Evolutionary conservation across 2,329 filamentous ascomycete species (phyloP), one percentile per base, ranked within the genome.

Genomic region (Botrytis cinerea): DNA sequence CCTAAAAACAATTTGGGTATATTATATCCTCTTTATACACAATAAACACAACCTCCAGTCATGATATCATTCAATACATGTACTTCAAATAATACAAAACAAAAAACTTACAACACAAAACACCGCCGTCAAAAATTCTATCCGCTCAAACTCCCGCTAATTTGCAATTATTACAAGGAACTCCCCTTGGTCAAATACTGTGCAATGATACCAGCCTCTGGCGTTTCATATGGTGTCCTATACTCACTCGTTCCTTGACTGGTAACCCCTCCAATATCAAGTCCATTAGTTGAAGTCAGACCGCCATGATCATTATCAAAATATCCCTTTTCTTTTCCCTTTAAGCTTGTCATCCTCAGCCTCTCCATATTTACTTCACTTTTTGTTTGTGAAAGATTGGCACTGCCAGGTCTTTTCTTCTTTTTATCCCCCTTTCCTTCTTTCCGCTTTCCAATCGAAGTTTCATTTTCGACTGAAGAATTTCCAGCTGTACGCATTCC

Each of bases 401-500:
- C 48, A 18, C 73, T 64, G 12, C 32, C 54, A 22, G 32, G 70
- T 59, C 32, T 46, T 70, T 74, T 67, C 35, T 28, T 51, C 71
- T 76, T 74, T 28, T 59, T 70, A 46, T 72, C 74, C n/a, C 73
- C 68, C 16, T 57, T 54, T n/a, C 25, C 66, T 54, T 71, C 73
- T 28, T 46, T 73, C 68, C 43, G 51, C 51, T 75, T 77, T 5
- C 74, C 76, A 45, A 77, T 75, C 2, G 74, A 76, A 60, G 74
- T 75, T 67, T 40, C 73, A 54, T 28, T 62, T 45, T 79, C 77
- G 7, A 77, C 77, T 4, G 76, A 77, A n/a, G 76, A 78, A 72
- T 79, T 80, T 4, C 76, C 78, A 8, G 79, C 77, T 6, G 79
- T 80, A 18, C 79, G 73, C 76, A 80, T 78, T 0, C 75, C 78